Base-by-base conservation (phyloP, 441 rosid species). In the Mallotus japonicus region DNA sequence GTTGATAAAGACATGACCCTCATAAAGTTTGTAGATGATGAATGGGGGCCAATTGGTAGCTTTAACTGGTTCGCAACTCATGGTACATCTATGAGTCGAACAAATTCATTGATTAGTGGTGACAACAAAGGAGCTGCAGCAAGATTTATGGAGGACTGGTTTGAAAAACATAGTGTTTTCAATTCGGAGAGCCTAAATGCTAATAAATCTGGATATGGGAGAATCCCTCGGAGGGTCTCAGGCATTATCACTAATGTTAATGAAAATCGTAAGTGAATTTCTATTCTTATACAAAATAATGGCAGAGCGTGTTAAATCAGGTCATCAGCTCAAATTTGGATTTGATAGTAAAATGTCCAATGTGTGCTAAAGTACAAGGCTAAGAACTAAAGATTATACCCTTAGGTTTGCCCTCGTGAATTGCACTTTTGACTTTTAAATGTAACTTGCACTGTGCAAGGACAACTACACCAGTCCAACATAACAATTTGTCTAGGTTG, bases 51-150 rank as follows among this genome's bases (percentile, higher is more conserved):
- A 20, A 84, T 89, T 37, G 97, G 98, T 70, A 89, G 93, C 85
- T 92, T 94, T 83, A 94, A 92, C 73, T 92, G 96, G 97, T 94
- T 94, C 85, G 91, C 97, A 46, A 94, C 97, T 67, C 98, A 94
- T 75, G 98, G 98, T 76, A 94, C 98, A 44, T 94, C 97, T 76
- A 94, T 92, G 98, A 88, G 96, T 77, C 97, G 97, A 62, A 78
- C 93, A 71, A 94, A 94, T 85, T 88, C 96, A 28, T 82, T 94
- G 84, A 87, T 94, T 76, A 94, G 97, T 79, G 98, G 98, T 73
- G 98, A 94, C 83, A 94, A 94, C 89, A 94, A 94, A 84, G 98
- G 98, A 14, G 84, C 97, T 70, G 98, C 97, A 59, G 90, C 98
- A 11, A 85, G 98, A 65, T 81, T 92, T 72, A 94, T 88, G 97